Conservation (phyloP, 257 asterid species). For the Capsicum chinense region DNA sequence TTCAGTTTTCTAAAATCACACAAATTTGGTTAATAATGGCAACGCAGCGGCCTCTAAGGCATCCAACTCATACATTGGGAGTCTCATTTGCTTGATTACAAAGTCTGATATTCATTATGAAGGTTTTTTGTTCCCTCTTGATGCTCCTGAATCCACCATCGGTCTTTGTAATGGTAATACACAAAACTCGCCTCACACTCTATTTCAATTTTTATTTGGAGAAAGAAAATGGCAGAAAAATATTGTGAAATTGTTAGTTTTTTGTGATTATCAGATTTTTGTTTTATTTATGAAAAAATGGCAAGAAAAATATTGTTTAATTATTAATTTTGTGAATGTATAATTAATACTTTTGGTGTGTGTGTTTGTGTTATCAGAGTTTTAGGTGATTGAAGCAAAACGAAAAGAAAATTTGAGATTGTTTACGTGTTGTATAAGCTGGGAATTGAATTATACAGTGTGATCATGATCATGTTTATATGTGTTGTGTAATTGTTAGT, state of each 20-base stretch:
- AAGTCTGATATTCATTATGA: conserved; percentile 43
- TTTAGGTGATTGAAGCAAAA: no score
- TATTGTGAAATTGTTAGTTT: not conserved
- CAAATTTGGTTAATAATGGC: not conserved
- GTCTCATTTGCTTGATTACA: conserved; percentile 36
- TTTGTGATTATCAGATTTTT: not conserved
- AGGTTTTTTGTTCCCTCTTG: conserved; percentile 34
- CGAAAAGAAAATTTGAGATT: no score
- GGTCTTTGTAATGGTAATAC: conserved; percentile 37
- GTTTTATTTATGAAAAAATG: not conserved
- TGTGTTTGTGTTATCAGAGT: no score
- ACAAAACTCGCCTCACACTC: not conserved
- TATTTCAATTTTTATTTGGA: not conserved
- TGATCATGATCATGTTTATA: no score
- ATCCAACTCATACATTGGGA: conserved; percentile 37
- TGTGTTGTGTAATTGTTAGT: no score
- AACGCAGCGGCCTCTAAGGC: conserved; percentile 25
- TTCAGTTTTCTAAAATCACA: not conserved
- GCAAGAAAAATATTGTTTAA: not conserved
- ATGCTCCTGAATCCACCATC: conserved; percentile 30
- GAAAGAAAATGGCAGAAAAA: not conserved
- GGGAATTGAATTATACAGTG: no score
- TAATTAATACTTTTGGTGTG: not conserved
- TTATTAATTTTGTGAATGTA: conserved; percentile 17
- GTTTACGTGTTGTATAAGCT: no score